Evolutionary conservation across 2,329 filamentous ascomycete species (phyloP).

Genomic region (Nemania abortiva): DNA sequence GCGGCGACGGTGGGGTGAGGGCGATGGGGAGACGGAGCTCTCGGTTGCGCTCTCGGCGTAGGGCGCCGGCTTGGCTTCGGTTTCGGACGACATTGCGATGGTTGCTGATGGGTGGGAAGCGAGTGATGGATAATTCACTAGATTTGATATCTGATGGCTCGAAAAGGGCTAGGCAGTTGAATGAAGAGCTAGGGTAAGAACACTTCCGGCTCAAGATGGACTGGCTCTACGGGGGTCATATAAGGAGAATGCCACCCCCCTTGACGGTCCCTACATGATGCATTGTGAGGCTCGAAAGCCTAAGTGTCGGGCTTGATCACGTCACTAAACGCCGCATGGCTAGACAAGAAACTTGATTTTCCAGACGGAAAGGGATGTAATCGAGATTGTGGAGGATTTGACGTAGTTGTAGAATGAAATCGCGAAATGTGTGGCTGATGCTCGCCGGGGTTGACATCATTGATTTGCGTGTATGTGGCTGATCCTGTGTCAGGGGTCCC

Average conservation of each 20-base stretch:
- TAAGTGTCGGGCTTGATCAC: conserved; percentile 12
- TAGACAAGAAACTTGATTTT: conserved; percentile 35
- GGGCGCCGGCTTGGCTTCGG: conserved; percentile 38
- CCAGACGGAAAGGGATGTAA: conserved; percentile 5
- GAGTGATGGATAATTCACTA: neutral
- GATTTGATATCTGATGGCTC: neutral
- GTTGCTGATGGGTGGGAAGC: neutral
- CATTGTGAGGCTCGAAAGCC: conserved; percentile 7
- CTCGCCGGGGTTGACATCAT: conserved; percentile 8
- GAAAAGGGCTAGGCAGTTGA: neutral
- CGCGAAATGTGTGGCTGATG: conserved; percentile 13
- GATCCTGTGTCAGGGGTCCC: conserved; percentile 25
- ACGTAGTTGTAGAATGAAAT: conserved; percentile 28
- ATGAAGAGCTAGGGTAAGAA: neutral
- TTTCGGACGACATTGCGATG: conserved; percentile 39
- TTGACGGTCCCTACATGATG: conserved; percentile 13
- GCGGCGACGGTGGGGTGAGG: conserved; percentile 40
- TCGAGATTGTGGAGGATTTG: conserved; percentile 37
- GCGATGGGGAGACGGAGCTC: conserved; percentile 41
- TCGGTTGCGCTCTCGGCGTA: conserved; percentile 44
- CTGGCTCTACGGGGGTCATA: conserved; percentile 5
- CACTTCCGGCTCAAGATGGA: neutral
- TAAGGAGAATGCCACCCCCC: conserved; percentile 15
- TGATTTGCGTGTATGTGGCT: neutral
- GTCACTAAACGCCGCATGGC: conserved; percentile 24